These are phyloP conservation scores for Lactuca saligna DNA, from an alignment of 129 eudicot genomes.

Conservation along the genomic window DNA sequence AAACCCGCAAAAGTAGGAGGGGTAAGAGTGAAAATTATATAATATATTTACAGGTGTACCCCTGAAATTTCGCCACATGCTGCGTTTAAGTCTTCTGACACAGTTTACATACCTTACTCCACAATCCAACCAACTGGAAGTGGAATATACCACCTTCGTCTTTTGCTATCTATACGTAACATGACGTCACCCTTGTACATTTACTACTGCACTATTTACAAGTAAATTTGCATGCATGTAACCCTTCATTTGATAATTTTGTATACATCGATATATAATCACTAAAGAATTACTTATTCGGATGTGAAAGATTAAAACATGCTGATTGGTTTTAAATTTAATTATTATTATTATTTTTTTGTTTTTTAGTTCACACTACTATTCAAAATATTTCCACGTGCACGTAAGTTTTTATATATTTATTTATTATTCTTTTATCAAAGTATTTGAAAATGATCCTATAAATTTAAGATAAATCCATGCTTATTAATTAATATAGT, in stretches of 20 bases:
- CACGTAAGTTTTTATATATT: too few relatives aligned
- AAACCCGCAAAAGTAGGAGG: slow-evolving; percentile 23
- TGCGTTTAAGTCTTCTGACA: slow-evolving; percentile 34
- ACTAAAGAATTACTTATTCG: too few relatives aligned
- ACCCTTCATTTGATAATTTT: not conserved
- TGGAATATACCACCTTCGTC: slow-evolving; percentile 28
- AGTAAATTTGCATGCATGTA: slow-evolving; percentile 6
- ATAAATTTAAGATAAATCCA: not conserved
- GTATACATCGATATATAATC: not conserved
- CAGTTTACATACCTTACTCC: slow-evolving; percentile 35
- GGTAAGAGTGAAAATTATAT: slow-evolving; percentile 12
- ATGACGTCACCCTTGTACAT: slow-evolving; percentile 20
- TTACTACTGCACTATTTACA: slow-evolving; percentile 13
- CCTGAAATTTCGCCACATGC: slow-evolving; percentile 40
- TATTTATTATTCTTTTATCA: not conserved
- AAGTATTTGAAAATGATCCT: not conserved
- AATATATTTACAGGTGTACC: slow-evolving; percentile 23
- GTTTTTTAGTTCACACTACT: too few relatives aligned
- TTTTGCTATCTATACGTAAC: not conserved
- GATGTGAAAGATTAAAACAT: not conserved
- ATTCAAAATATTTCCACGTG: too few relatives aligned
- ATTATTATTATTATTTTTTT: too few relatives aligned
- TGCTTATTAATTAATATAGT: not conserved
- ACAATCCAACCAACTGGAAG: slow-evolving; percentile 29
- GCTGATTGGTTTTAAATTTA: not conserved